Evolutionary conservation across 306 rosid genomes (phyloP).

Genomic region (Coriaria nepalensis): DNA sequence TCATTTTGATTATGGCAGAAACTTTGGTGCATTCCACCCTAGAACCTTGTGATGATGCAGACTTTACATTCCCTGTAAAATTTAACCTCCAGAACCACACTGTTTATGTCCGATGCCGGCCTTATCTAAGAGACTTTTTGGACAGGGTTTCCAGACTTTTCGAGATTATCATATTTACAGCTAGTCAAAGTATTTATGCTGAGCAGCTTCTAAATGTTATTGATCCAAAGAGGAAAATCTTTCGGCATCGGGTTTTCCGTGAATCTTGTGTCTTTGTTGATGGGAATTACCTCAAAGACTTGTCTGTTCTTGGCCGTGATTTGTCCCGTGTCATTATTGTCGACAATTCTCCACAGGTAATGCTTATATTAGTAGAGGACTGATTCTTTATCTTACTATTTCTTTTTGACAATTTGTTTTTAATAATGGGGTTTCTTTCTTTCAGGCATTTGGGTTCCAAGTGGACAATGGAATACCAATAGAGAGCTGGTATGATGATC

Average conservation of each 20-base stretch:
- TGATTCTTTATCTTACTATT: neutral
- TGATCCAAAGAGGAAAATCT: constrained; percentile 90
- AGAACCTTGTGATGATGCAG: constrained; percentile 83
- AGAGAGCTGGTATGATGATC: constrained; percentile 98
- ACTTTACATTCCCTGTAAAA: constrained; percentile 87
- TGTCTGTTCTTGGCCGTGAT: constrained; percentile 96
- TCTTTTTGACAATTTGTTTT: neutral
- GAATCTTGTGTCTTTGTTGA: constrained; percentile 96
- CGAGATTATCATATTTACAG: constrained; percentile 92
- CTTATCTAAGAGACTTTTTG: constrained; percentile 80
- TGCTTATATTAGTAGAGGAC: too few species aligned
- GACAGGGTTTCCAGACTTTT: constrained; percentile 64
- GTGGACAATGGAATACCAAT: constrained; percentile 98
- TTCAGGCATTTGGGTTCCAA: constrained; percentile 96
- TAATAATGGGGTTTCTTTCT: neutral
- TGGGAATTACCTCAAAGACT: constrained; percentile 92
- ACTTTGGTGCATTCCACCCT: constrained; percentile 93
- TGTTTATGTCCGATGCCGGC: constrained; percentile 95
- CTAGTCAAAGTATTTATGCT: constrained; percentile 97
- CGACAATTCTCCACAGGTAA: constrained; percentile 97
- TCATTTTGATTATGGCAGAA: constrained; percentile 43
- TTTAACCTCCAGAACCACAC: constrained; percentile 76
- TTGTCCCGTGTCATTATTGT: constrained; percentile 67
- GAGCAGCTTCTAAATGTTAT: constrained; percentile 93
- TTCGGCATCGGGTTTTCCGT: constrained; percentile 88